A percentile compares a stretch with the other conserved stretches of the same genome.
Conservation (phyloP, 2,329 filamentous ascomycete species). For the Aspergillus nomiae region DNA sequence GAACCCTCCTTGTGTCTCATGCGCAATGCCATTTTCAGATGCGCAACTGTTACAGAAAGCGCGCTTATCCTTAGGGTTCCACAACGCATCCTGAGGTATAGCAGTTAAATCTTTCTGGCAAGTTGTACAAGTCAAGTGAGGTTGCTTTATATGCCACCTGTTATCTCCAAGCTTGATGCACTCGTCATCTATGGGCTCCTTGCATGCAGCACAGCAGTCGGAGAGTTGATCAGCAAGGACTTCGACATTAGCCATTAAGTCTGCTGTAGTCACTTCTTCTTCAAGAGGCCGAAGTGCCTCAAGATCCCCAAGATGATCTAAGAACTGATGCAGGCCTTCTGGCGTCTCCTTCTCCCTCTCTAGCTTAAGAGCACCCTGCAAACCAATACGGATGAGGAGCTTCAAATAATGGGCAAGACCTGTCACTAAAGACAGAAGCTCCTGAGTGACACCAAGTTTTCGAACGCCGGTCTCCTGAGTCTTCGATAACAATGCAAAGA, state of each 20-base stretch:
- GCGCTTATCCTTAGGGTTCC: constrained; percentile 67
- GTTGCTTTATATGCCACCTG: constrained; percentile 74
- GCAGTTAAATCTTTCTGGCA: constrained; percentile 75
- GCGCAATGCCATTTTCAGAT: constrained; percentile 49
- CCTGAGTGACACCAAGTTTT: constrained; percentile 94
- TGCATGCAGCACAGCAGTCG: constrained; percentile 81
- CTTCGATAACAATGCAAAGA: constrained; percentile 92
- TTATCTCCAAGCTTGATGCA: constrained; percentile 74
- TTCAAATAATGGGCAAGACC: constrained; percentile 97
- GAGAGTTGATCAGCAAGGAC: constrained; percentile 73
- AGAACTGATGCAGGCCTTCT: constrained; percentile 77
- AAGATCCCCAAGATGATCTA: constrained; percentile 81
- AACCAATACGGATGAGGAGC: constrained; percentile 91
- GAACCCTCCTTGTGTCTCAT: constrained; percentile 64
- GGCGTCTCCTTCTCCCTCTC: constrained; percentile 78
- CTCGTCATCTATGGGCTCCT: constrained; percentile 90
- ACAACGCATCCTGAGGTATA: constrained; percentile 68
- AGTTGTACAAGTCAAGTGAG: constrained; percentile 69
- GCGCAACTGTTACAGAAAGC: constrained; percentile 72
- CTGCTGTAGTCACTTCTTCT: constrained; percentile 66
- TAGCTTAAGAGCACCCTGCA: constrained; percentile 88
- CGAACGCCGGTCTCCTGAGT: constrained; percentile 88
- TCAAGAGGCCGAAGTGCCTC: constrained; percentile 66
- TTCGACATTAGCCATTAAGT: constrained; percentile 66
- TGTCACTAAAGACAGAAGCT: constrained; percentile 95